Conservation (phyloP, 176 grass and related monocot genomes). For the Ananas comosus region DNA sequence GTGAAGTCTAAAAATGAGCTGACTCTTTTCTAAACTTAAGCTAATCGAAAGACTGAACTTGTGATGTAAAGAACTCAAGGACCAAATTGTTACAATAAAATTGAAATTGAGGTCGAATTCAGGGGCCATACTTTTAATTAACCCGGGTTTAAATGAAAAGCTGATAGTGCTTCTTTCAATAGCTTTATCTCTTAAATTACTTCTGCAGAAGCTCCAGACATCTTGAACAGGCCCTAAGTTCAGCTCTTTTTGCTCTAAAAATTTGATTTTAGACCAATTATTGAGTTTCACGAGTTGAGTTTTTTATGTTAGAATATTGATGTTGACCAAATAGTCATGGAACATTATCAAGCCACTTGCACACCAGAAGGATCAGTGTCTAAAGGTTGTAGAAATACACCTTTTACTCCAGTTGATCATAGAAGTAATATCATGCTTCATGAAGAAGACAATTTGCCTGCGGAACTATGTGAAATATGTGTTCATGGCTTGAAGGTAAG, state of each 20-base stretch:
- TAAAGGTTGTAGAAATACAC: slow-evolving; percentile 3
- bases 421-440: slow-evolving; percentile 23
- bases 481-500: slow-evolving; percentile 59
- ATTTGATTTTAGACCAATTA: background rate
- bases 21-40: slow-evolving; percentile 5
- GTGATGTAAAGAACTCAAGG: too few relatives aligned
- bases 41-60: slow-evolving; percentile 5
- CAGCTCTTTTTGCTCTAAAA: background rate
- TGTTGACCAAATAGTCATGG: slow-evolving; percentile 87
- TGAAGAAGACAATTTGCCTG: slow-evolving; percentile 38
- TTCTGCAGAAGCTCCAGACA: too few relatives aligned
- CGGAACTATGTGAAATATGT: slow-evolving; percentile 61
- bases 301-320: slow-evolving; percentile 72
- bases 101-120: background rate
- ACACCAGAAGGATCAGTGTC: slow-evolving; percentile 46
- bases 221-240: too few relatives aligned
- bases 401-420: slow-evolving; percentile 33
- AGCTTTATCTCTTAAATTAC: too few relatives aligned
- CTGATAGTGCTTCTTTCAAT: too few relatives aligned
- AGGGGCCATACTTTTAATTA: too few relatives aligned
- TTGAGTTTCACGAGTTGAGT: slow-evolving; percentile 1
- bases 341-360: slow-evolving; percentile 65
- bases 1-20: background rate
- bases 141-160: too few relatives aligned
- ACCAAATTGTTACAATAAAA: too few relatives aligned